Percentiles rank a stretch among this genome's conserved stretches.
These are phyloP conservation scores for Melampsora abietis-canadensis DNA, from an alignment of 1,284 basidiomycete species.

Conservation along the genomic window DNA sequence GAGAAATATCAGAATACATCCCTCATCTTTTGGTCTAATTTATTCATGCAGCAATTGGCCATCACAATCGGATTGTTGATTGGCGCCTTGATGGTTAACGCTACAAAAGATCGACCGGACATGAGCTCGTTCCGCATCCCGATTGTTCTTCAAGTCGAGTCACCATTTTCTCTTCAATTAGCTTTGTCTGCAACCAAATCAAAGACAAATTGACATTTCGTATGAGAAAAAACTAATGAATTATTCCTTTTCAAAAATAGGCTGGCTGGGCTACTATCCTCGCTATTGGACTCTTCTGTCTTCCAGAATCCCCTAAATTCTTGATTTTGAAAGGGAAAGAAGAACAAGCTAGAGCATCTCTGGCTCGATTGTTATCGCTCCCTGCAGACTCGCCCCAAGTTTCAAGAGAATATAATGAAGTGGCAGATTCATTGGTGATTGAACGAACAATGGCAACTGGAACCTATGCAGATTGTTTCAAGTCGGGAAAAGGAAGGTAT, in stretches of 20 bases:
- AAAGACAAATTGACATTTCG: not conserved
- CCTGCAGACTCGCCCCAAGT: not conserved
- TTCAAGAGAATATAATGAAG: not conserved
- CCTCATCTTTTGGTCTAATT: not conserved
- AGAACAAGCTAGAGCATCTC: not conserved
- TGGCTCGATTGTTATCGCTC: not conserved
- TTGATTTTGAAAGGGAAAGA: not conserved
- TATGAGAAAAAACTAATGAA: not conserved
- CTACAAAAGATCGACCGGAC: not conserved
- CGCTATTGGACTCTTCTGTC: not conserved
- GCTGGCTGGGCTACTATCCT: not conserved
- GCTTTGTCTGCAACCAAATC: not conserved
- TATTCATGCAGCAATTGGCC: not conserved
- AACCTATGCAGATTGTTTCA: constrained; percentile 4
- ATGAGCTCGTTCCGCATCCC: not conserved
- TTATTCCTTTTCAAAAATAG: not conserved
- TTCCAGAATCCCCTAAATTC: constrained; percentile 5
- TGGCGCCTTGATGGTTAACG: not conserved
- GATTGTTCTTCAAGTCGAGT: constrained; percentile 3
- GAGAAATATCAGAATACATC: not conserved
- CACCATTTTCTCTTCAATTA: not conserved
- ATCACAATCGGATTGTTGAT: constrained; percentile 3
- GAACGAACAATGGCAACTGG: not conserved
- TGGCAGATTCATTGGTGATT: not conserved
- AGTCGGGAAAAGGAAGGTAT: not conserved